Conservation (phyloP, 129 eudicot genomes). For the Flaveria linearis region DNA sequence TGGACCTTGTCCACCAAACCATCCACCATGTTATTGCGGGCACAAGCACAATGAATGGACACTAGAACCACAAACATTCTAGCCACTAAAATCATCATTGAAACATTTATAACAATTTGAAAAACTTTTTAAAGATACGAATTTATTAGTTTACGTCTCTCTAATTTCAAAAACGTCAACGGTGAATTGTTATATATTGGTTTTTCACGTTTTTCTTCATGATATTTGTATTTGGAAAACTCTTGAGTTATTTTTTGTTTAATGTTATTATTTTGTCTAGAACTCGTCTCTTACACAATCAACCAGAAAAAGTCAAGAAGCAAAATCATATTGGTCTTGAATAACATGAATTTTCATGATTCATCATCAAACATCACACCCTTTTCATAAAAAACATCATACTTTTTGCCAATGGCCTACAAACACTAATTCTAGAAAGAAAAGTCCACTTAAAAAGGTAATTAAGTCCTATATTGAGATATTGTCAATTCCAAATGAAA, state of each 20-base stretch:
- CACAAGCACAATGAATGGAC: slow-evolving; percentile 43
- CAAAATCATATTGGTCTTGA: slow-evolving; percentile 26
- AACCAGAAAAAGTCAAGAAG: slow-evolving; percentile 20
- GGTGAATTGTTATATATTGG: not conserved
- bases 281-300: not conserved
- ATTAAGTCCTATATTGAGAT: slow-evolving; percentile 34
- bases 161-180: not conserved
- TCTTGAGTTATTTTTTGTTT: no score
- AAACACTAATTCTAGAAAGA: slow-evolving; percentile 33
- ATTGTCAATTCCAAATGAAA: slow-evolving; percentile 24
- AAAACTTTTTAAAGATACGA: not conserved
- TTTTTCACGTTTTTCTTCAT: not conserved
- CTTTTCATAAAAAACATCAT: slow-evolving; percentile 28
- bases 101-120: not conserved
- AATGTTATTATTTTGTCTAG: not conserved
- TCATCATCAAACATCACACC: slow-evolving; percentile 32
- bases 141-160: not conserved
- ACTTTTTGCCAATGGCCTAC: slow-evolving; percentile 40
- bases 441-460: slow-evolving; percentile 31
- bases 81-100: slow-evolving; percentile 23
- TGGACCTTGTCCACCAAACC: slow-evolving; percentile 32
- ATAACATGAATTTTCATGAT: slow-evolving; percentile 11
- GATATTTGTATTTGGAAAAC: not conserved
- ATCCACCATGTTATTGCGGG: slow-evolving; percentile 37
- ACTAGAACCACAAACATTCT: slow-evolving; percentile 26